These are phyloP conservation scores for Canavalia gladiata DNA, from an alignment of 306 rosid genomes.

Conservation along the genomic window DNA sequence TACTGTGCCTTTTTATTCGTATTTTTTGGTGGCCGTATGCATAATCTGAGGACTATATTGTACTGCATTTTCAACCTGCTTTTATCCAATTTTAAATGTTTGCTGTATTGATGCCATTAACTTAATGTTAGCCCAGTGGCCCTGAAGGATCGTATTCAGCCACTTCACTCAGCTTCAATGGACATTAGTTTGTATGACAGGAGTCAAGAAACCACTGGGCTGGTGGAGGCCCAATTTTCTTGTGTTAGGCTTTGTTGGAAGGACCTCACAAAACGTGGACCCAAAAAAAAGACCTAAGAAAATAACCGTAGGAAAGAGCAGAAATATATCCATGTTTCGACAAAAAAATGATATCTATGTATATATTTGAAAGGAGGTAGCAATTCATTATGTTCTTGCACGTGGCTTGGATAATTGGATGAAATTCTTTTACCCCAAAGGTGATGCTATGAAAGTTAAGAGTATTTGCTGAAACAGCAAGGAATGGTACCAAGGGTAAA, in stretches of 20 bases:
- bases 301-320: conserved; percentile 19
- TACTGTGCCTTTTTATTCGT: conserved; percentile 5
- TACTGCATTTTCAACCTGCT: background rate
- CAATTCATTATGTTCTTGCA: conserved; percentile 10
- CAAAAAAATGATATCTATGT: background rate
- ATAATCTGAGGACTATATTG: background rate
- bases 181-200: background rate
- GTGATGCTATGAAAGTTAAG: conserved; percentile 3
- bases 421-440: background rate
- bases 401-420: conserved; percentile 15
- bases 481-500: background rate
- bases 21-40: background rate
- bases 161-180: background rate
- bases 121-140: background rate
- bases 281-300: background rate
- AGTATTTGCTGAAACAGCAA: conserved; percentile 4
- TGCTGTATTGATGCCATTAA: conserved; percentile 1
- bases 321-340: background rate
- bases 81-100: background rate
- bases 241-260: conserved; percentile 34
- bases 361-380: background rate
- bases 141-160: background rate
- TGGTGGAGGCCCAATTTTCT: conserved; percentile 13
- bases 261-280: background rate
- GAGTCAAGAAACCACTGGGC: background rate